A percentile compares a stretch with the other conserved stretches of the same genome.
Evolutionary conservation across 2,329 filamentous ascomycete genomes (phyloP).

Genomic region (Hypomyces perniciosus): DNA sequence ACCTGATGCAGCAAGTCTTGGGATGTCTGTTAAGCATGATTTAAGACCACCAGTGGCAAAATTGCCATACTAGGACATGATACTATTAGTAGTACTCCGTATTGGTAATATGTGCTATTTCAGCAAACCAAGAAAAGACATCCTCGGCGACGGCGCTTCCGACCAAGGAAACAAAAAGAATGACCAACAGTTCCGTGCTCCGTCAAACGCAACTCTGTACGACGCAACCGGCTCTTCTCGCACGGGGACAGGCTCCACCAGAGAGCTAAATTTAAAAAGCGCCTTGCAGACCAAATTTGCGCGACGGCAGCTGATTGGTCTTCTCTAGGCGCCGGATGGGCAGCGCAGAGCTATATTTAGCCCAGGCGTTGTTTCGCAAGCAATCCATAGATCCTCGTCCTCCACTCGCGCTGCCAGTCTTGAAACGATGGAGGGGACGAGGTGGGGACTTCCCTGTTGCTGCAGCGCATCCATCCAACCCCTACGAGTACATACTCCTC

Average conservation of each 20-base stretch:
- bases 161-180: too few relatives aligned
- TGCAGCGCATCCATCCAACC: conserved; percentile 1
- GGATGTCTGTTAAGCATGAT: too few relatives aligned
- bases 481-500: neutral
- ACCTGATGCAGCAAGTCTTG: too few relatives aligned
- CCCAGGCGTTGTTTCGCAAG: conserved; percentile 14
- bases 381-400: conserved; percentile 5
- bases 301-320: conserved; percentile 23
- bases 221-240: too few relatives aligned
- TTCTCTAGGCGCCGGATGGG: conserved; percentile 25
- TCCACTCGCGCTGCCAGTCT: conserved; percentile 12
- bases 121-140: too few relatives aligned
- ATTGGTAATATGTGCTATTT: too few relatives aligned
- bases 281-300: conserved; percentile 22
- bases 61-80: too few relatives aligned
- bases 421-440: conserved; percentile 11
- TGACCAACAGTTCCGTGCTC: too few relatives aligned
- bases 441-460: conserved; percentile 5
- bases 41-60: too few relatives aligned
- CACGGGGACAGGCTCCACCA: too few relatives aligned
- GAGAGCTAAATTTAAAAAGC: conserved; percentile 13
- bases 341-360: conserved; percentile 30
- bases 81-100: too few relatives aligned
- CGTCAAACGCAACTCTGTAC: neutral
- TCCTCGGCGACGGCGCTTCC: too few relatives aligned